Base-by-base conservation (phyloP, 305 asterid species). In the Fraxinus ornus region DNA sequence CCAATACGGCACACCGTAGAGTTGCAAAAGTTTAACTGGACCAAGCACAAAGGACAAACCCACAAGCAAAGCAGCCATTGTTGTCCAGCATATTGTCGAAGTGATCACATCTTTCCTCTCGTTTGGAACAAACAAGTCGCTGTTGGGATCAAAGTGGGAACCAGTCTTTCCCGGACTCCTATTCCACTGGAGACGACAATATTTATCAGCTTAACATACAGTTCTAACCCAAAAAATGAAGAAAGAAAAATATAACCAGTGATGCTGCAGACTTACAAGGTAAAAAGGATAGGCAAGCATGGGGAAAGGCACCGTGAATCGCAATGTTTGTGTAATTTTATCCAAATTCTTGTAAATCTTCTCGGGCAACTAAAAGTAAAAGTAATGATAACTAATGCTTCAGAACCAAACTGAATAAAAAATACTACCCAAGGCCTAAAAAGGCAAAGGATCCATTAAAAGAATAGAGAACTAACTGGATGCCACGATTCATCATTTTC, bases 401-500 rank as follows among this genome's bases (percentile, higher is more conserved):
- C 73, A 57, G 22, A 78, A 37, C 7, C 3, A 79, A 26, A 79
- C 2, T 62, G 44, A 64, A 36, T 22, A 13, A 79, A 2, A 17
- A 79, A 3, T 8, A 68, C 74, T 24, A 28, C n/a, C 36, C 33
- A 9, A 9, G 41, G 12, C 33, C 75, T 22, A 17, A 10, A 78
- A 76, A 30, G 8, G 41, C 21, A 39, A 41, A 19, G 68, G 28
- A 44, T 36, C 19, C n/a, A 36, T 26, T 44, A 36, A 79, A 72
- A 75, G 28, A 26, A 30, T 44, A 3, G 37, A 52, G 47, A 62
- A 76, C 83, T 86, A 89, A 95, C 98, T 84, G 99, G 99, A 4
- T 92, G 97, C 99, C 99, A 94, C 4, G 98, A 94, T 85, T 95
- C 99, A 64, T 94, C 99, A 21, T 93, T 92, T 81, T 95, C 99